Base-by-base conservation (phyloP, 2,329 filamentous ascomycete species). In the Incumbomyces lentus region DNA sequence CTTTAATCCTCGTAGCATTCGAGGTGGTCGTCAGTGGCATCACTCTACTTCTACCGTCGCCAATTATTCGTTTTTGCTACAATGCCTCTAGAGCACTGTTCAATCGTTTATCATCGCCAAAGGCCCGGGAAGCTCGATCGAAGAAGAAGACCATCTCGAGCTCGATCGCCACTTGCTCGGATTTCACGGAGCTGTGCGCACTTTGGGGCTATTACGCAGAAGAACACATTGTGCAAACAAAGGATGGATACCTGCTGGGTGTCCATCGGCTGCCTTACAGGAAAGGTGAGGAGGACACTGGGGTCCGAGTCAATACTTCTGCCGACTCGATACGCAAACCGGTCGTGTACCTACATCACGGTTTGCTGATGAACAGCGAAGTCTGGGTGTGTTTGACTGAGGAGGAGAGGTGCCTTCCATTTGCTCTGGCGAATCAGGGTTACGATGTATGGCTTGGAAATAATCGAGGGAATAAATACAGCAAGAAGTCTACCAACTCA, bases 381-480 rank as follows among this genome's bases (percentile, higher is more conserved):
- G 90, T 98, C 30, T 98, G 92, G 92, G 86, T 96, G 7, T 93
- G 87, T 60, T 69, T 90, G 61, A 94, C 90, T 0, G 86, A 95
- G 55, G 81, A 82, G 56, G 77, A 93, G 64, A 78, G 89, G 56
- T 90, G 84, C 55, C 71, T 98, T 33, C 87, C 92, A 0, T 96
- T 98, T 62, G 77, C 84, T 55, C 72, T 98, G 36, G 87, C 94
- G 0, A 87, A 95, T 59, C 77, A 78, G 59, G 92, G 92, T 2
- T 98, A 93, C 58, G 92, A 98, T 69, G 90, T 96, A 54, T 98
- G 92, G 86, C 74, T 98, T 52, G 92, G 92, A 42, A 98, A 98
- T 65, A 98, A 98, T 60, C 82, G 92, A 31, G 92, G 92, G 41
- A 98, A 98, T 74, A 98, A 98, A 63, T 98, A 98, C 68, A 95